phyloP scores from a whole-genome alignment of 768 basidiomycete genomes.

The Lactifluus volemus region DNA sequence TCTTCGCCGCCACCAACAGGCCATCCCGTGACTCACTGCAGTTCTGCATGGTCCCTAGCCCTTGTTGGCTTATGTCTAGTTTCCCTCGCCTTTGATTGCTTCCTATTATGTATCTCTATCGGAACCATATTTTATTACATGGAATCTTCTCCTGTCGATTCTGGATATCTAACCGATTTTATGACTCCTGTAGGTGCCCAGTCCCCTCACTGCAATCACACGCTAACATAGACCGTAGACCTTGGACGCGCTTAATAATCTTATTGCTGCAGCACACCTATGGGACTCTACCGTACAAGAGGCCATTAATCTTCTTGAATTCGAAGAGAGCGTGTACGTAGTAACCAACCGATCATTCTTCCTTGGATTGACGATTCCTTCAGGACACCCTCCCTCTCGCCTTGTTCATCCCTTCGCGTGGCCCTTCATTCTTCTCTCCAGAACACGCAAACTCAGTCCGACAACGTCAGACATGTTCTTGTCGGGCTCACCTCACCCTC shows the following conservation, averaged over 20 bases:
- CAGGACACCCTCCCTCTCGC: constrained; percentile 38
- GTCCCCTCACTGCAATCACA: not conserved
- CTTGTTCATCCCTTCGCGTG: constrained; percentile 51
- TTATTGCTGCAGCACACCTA: constrained; percentile 54
- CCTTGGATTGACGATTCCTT: constrained; percentile 25
- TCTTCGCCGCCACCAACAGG: not conserved
- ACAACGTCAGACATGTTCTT: constrained; percentile 72
- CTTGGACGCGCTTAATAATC: constrained; percentile 53
- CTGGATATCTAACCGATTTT: not conserved
- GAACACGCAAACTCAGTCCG: constrained; percentile 72
- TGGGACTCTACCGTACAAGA: constrained; percentile 75
- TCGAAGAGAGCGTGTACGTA: constrained; percentile 57
- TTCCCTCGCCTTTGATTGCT: constrained; percentile 9
- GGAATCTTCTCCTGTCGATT: not conserved
- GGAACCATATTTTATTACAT: constrained; percentile 14
- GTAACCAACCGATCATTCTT: not conserved
- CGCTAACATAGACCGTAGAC: constrained; percentile 36
- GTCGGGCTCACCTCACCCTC: constrained; percentile 64
- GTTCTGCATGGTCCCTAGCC: not conserved
- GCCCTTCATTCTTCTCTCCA: constrained; percentile 66
- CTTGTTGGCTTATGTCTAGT: constrained; percentile 12
- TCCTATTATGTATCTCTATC: constrained; percentile 9
- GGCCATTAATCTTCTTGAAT: constrained; percentile 54
- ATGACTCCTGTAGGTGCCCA: constrained; percentile 6
- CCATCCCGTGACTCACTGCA: not conserved